A percentile compares a stretch with the other conserved stretches of the same genome.
Evolutionary conservation across 345 rosid genomes (phyloP).

Genomic region (Eucalyptus caleyi): DNA sequence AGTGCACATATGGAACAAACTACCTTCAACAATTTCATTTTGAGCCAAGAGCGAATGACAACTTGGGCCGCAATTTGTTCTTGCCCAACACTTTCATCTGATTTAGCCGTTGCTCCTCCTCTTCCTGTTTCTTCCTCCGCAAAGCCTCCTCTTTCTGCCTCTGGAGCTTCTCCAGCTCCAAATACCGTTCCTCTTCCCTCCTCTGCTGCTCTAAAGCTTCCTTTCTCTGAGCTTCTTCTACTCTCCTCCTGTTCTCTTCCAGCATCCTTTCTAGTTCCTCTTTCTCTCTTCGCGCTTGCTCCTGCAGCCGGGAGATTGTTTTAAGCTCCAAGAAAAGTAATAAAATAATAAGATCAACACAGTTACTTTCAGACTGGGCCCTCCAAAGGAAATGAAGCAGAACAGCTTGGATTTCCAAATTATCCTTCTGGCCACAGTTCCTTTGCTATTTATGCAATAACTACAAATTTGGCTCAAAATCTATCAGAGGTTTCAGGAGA

Average conservation of each 20-base stretch:
- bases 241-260: conserved; percentile 63
- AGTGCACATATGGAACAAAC: background rate
- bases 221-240: conserved; percentile 73
- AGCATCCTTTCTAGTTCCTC: conserved; percentile 72
- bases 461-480: background rate
- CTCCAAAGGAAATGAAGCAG: background rate
- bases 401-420: background rate
- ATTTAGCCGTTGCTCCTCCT: conserved; percentile 80
- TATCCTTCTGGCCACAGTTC: background rate
- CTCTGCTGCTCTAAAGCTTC: conserved; percentile 81
- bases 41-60: conserved; percentile 80
- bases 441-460: background rate
- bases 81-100: conserved; percentile 94
- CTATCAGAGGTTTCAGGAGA: background rate
- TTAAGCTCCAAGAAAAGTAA: background rate
- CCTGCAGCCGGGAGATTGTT: conserved; percentile 21
- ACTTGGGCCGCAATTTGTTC: conserved; percentile 89
- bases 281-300: conserved; percentile 49
- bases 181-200: conserved; percentile 76
- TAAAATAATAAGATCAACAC: background rate
- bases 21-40: conserved; percentile 26
- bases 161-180: conserved; percentile 77
- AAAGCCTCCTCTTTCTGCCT: conserved; percentile 74
- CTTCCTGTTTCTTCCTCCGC: conserved; percentile 79
- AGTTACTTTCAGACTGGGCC: background rate